Evolutionary conservation across 805 yeast genomes (phyloP).

Genomic region (Saccharomyces mikatae): DNA sequence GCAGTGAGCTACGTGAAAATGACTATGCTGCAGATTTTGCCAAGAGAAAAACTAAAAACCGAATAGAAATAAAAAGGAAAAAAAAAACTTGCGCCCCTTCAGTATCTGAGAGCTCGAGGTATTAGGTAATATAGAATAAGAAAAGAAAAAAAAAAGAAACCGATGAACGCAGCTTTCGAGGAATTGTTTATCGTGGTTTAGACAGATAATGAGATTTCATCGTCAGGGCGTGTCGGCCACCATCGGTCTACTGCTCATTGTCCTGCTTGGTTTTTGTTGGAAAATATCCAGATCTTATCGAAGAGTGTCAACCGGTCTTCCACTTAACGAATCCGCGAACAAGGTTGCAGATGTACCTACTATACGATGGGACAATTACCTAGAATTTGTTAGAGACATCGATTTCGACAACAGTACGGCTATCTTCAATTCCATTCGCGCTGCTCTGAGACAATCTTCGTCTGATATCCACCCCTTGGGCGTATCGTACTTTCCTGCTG

Average conservation of each 20-base stretch:
- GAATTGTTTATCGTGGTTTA: not conserved
- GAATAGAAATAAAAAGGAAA: not conserved
- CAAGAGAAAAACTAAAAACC: not conserved
- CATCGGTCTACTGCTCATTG: not conserved
- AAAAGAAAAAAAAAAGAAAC: not conserved
- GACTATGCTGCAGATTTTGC: not conserved
- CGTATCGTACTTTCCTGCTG: conserved; percentile 52
- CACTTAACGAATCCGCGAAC: not conserved
- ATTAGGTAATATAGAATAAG: not conserved
- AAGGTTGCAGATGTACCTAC: not conserved
- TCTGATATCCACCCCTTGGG: conserved; percentile 49
- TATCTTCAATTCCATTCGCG: conserved; percentile 46
- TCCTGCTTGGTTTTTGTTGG: not conserved
- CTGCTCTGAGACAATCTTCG: conserved; percentile 45
- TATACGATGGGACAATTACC: conserved; percentile 19
- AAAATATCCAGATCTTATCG: not conserved
- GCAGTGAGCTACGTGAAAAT: not conserved
- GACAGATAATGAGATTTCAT: not conserved
- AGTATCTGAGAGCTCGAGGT: not conserved
- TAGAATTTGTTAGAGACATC: conserved; percentile 24
- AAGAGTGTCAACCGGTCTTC: not conserved
- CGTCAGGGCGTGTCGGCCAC: not conserved
- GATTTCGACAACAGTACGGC: conserved; percentile 45
- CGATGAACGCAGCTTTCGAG: not conserved
- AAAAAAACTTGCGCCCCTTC: not conserved